Percentiles rank a stretch among this genome's conserved stretches.
These are phyloP conservation scores for Fusarium phyllophilum DNA, from an alignment of 2,329 filamentous ascomycete genomes.

Conservation along the genomic window DNA sequence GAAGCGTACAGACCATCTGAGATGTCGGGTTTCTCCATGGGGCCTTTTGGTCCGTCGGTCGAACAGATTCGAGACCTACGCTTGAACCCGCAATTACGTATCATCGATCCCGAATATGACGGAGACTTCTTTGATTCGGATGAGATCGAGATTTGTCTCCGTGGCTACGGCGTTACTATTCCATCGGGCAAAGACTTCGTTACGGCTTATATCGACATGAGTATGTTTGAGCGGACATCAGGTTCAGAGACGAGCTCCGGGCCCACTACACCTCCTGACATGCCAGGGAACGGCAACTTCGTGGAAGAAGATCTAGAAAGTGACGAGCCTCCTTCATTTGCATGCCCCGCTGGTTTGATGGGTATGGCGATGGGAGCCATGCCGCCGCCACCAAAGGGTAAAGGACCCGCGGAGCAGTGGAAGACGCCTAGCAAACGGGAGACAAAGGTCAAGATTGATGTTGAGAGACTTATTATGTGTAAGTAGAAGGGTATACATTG, in stretches of 20 bases:
- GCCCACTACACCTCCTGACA: neutral
- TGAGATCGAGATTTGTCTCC: slow-evolving; percentile 1
- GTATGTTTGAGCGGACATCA: neutral
- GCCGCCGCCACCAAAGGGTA: neutral
- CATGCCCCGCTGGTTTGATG: neutral
- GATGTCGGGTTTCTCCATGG: slow-evolving; percentile 9
- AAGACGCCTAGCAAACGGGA: neutral
- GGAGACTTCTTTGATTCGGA: slow-evolving; percentile 6
- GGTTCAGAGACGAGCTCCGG: neutral
- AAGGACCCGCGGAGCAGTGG: neutral
- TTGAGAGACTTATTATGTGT: slow-evolving; percentile 1
- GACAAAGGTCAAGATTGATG: neutral
- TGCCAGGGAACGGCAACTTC: neutral
- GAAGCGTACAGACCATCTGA: neutral
- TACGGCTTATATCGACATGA: slow-evolving; percentile 3
- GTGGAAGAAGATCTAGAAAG: neutral
- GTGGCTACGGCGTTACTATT: slow-evolving; percentile 6
- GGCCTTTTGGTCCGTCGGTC: neutral
- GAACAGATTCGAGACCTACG: neutral
- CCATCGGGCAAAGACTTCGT: neutral
- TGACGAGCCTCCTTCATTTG: neutral
- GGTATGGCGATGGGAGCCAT: slow-evolving; percentile 7
- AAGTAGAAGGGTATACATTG: rapidly evolving
- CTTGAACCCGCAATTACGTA: neutral
- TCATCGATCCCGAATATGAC: neutral